Evolutionary conservation across 2,329 filamentous ascomycete species (phyloP), one percentile per base, ranked within the genome.

Genomic region (Arthroderma sp.): DNA sequence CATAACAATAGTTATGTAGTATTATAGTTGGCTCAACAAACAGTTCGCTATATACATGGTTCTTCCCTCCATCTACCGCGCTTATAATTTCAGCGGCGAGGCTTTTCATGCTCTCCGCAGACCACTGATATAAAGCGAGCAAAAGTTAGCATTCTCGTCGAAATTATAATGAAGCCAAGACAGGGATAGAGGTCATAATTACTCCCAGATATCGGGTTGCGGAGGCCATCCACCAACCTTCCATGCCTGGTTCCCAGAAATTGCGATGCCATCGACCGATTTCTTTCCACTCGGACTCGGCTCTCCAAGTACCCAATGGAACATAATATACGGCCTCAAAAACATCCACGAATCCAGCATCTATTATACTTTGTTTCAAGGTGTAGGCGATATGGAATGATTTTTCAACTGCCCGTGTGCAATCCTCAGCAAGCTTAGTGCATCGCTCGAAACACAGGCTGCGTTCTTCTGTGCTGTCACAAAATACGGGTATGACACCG

Each of bases 291-390:
- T 15, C 22, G 6, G 41, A 32, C 30, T 29, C 66, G 65, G 37
- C 64, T 29, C 58, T 56, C 68, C 67, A 70, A 6, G 60, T 57
- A 3, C 65, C 64, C 10, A 69, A 54, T 0, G 68, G 66, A 58
- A 64, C 63, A 43, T 65, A 64, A 51, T 59, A 68, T 32, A 53
- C 53, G 45, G 54, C 54, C 52, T 69, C 65, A 6, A 63, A 59
- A 1, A 73, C 62, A 48, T 71, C 63, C 4, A 62, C 62, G 50
- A 72, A 73, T 2, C 70, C 70, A 6, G 58, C 55, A 11, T 57
- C 49, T 10, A 43, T 45, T 6, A 69, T 56, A 38, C 48, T 50
- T 5, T 56, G 42, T 8, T 59, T 61, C 49, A 59, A 53, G 6
- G 43, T 40, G 5, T 50, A 48, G 5, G 52, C 49, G 3, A 58